Base-by-base conservation (phyloP, 2,329 filamentous ascomycete species). In the Diaporthe sp. region DNA sequence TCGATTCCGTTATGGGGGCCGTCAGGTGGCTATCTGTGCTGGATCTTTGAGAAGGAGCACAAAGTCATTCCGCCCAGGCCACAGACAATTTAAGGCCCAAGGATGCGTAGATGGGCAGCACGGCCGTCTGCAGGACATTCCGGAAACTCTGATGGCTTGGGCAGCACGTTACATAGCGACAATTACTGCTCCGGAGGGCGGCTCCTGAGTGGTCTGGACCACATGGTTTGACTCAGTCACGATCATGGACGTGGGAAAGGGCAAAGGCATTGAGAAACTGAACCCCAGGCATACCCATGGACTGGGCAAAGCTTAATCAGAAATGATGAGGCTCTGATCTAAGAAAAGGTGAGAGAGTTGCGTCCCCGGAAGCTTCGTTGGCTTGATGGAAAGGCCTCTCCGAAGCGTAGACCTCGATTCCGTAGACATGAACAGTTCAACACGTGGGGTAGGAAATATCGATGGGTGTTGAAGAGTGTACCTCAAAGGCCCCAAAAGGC, bases 201-300 rank as follows among this genome's bases (percentile, higher is more conserved):
- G 34, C 46, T 42, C 7, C 34, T 39, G 65, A 42, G 49, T 69
- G 49, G 65, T 15, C 34, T 69, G 49, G 65, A 42, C 34, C 25
- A 17, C 46, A 28, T 22, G 4, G n/a, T 55, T 55, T 42, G 65
- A 69, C 65, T 69, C 65, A 1, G 31, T 69, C 65, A 55, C 34
- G 0, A 22, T 25, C 13, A 9, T 44, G 15, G 39, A 0, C 7
- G 25, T 19, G 5, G 59, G 17, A 10, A 46, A 46, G 1, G 9
- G 9, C 25, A 10, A 44, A 2, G 25, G 4, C 13, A 31, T 8
- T n/a, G 4, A 22, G 25, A 0, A 22, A 39, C 28, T 19, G 34
- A 10, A 15, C 15, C 34, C 65, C 13, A 31, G 8, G 65, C n/a
- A 42, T 25, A 49, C 49, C 49, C 65, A 69, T 55, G 65, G 34